A percentile compares a stretch with the other conserved stretches of the same genome.
Evolutionary conservation across 2,329 filamentous ascomycete genomes (phyloP).

Genomic region (Aspergillus arachidicola): DNA sequence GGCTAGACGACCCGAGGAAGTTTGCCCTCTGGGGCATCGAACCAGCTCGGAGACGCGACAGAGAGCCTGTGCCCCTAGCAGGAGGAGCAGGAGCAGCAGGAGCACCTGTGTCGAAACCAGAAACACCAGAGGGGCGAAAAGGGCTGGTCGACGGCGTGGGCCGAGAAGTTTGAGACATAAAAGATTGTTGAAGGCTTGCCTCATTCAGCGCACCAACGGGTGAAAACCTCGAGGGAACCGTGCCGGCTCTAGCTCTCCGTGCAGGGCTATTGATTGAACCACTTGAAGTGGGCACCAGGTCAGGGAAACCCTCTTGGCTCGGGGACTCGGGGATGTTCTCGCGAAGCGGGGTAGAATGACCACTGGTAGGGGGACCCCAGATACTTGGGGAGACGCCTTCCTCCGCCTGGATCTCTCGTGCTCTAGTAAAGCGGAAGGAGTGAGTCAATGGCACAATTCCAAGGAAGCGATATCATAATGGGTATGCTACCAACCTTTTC

Average conservation of each 20-base stretch:
- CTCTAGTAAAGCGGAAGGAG: conserved; percentile 54
- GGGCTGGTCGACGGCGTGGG: conserved; percentile 85
- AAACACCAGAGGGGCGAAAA: conserved; percentile 66
- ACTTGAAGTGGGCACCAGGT: conserved; percentile 74
- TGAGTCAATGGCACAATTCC: conserved; percentile 11
- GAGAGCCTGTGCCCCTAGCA: conserved; percentile 67
- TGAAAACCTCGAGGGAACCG: conserved; percentile 92
- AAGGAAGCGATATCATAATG: conserved; percentile 7
- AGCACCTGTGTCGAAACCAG: conserved; percentile 44
- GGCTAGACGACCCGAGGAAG: conserved; percentile 61
- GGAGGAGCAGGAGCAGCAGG: conserved; percentile 40
- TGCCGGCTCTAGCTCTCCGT: conserved; percentile 85
- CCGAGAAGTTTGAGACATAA: conserved; percentile 76
- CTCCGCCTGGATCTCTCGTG: conserved; percentile 94
- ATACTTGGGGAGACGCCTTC: conserved; percentile 79
- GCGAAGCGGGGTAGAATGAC: conserved; percentile 91
- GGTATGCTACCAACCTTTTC: conserved; percentile 71
- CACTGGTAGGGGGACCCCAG: conserved; percentile 95
- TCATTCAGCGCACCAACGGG: conserved; percentile 68
- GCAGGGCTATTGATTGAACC: conserved; percentile 66
- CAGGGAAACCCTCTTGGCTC: conserved; percentile 87
- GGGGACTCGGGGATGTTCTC: conserved; percentile 98
- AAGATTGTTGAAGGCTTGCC: conserved; percentile 57
- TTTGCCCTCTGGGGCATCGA: conserved; percentile 90
- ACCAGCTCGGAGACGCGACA: conserved; percentile 85